These are phyloP conservation scores for Sergeia podlipaevii DNA, from an alignment of 208 protist species.

Conservation along the genomic window DNA sequence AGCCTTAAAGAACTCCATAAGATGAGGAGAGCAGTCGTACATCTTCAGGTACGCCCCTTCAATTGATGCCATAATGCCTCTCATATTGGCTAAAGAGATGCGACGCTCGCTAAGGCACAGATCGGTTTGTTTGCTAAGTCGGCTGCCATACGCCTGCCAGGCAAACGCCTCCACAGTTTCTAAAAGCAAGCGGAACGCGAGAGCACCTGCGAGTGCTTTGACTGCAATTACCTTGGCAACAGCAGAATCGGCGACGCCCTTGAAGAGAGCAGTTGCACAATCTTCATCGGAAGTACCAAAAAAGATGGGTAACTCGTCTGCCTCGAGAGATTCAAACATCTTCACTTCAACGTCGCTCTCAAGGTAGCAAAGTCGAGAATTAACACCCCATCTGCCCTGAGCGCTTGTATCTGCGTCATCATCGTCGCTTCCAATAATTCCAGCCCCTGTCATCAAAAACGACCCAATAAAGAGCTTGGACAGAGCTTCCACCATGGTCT, in stretches of 20 bases:
- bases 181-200: slow-evolving; percentile 42
- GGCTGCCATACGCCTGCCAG: slow-evolving; percentile 18
- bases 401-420: slow-evolving; percentile 10
- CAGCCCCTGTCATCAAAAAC: slow-evolving; percentile 38
- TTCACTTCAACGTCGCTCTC: slow-evolving; percentile 44
- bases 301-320: slow-evolving; percentile 15
- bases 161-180: slow-evolving; percentile 42
- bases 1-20: neutral
- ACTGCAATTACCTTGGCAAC: too few species aligned
- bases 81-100: too few species aligned
- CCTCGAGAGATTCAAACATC: slow-evolving; percentile 41
- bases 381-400: slow-evolving; percentile 17
- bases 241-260: too few species aligned
- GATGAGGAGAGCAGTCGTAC: neutral
- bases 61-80: slow-evolving; percentile 4
- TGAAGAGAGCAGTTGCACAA: neutral
- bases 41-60: neutral
- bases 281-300: slow-evolving; percentile 15
- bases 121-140: neutral
- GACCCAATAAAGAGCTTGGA: slow-evolving; percentile 28
- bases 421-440: slow-evolving; percentile 5
- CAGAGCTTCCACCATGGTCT: slow-evolving; percentile 16
- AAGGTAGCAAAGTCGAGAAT: slow-evolving; percentile 27
- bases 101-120: too few species aligned
- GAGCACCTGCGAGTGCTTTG: slow-evolving; percentile 14